These are phyloP conservation scores for Aspergillus sergii DNA, from an alignment of 2,329 filamentous ascomycete species.

Conservation along the genomic window DNA sequence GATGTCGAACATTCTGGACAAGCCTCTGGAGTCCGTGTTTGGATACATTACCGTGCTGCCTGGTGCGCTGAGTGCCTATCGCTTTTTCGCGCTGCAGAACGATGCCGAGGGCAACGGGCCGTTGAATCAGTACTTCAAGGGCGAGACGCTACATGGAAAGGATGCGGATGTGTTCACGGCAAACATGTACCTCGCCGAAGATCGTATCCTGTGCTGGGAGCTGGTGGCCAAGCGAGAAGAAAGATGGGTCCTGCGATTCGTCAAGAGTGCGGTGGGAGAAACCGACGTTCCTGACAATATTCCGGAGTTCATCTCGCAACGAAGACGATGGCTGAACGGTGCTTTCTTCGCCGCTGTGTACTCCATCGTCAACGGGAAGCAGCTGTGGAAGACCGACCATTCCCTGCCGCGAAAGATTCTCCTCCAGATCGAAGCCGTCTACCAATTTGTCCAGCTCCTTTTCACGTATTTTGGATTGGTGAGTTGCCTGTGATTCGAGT, in stretches of 20 bases:
- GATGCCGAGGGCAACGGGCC: conserved; percentile 94
- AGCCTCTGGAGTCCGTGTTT: conserved; percentile 94
- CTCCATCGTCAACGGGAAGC: conserved; percentile 90
- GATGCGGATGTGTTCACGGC: conserved; percentile 97
- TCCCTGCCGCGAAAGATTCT: conserved; percentile 85
- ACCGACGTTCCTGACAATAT: conserved; percentile 92
- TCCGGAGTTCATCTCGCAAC: conserved; percentile 95
- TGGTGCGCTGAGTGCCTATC: conserved; percentile 90
- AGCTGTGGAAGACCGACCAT: conserved; percentile 93
- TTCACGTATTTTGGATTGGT: conserved; percentile 96
- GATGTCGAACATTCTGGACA: conserved; percentile 98
- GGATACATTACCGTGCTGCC: conserved; percentile 97
- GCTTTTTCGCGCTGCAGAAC: conserved; percentile 94
- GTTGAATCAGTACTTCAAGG: conserved; percentile 98
- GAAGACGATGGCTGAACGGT: conserved; percentile 95
- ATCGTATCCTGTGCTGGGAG: conserved; percentile 98
- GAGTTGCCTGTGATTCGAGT: conserved; percentile 18
- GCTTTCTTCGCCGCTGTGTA: conserved; percentile 99
- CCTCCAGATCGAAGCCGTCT: conserved; percentile 91
- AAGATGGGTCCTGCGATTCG: conserved; percentile 97
- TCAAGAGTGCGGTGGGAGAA: conserved; percentile 93
- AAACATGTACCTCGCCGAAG: conserved; percentile 98
- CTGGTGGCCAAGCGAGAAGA: conserved; percentile 92
- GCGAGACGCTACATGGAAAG: conserved; percentile 92
- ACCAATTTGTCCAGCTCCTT: conserved; percentile 87